phyloP scores from a whole-genome alignment of 768 basidiomycete species.

The Lactifluus echinatus region DNA sequence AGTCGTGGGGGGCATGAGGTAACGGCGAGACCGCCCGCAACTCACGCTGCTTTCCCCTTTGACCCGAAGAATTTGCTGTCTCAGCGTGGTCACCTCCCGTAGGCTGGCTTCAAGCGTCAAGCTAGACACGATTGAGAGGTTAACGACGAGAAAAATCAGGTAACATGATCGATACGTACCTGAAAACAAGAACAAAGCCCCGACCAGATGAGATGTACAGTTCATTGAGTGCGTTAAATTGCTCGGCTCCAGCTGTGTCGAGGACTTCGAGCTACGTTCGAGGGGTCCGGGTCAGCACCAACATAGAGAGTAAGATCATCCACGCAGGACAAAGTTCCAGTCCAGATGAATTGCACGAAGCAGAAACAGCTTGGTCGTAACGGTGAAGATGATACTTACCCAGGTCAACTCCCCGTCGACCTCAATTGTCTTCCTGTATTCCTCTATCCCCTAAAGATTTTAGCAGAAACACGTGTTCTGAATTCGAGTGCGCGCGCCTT shows the following conservation, averaged over 20 bases:
- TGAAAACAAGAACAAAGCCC: constrained; percentile 82
- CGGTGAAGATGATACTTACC: constrained; percentile 34
- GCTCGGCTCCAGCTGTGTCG: constrained; percentile 82
- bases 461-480: neutral
- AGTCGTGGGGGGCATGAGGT: neutral
- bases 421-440: constrained; percentile 56
- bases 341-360: neutral
- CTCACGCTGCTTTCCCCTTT: constrained; percentile 61
- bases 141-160: neutral
- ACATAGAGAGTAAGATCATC: neutral
- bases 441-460: constrained; percentile 38
- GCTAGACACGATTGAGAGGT: constrained; percentile 31
- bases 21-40: neutral
- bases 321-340: neutral
- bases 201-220: constrained; percentile 71
- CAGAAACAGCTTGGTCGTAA: constrained; percentile 1
- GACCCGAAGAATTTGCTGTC: constrained; percentile 74
- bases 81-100: constrained; percentile 69
- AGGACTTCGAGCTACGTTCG: constrained; percentile 59
- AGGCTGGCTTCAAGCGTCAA: constrained; percentile 76
- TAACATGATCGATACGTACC: constrained; percentile 32
- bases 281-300: neutral
- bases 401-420: constrained; percentile 56
- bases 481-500: constrained; percentile 40
- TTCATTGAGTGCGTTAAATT: constrained; percentile 74